These are phyloP conservation scores for Phaeotremella fagi DNA, from an alignment of 768 basidiomycete genomes.

Conservation along the genomic window DNA sequence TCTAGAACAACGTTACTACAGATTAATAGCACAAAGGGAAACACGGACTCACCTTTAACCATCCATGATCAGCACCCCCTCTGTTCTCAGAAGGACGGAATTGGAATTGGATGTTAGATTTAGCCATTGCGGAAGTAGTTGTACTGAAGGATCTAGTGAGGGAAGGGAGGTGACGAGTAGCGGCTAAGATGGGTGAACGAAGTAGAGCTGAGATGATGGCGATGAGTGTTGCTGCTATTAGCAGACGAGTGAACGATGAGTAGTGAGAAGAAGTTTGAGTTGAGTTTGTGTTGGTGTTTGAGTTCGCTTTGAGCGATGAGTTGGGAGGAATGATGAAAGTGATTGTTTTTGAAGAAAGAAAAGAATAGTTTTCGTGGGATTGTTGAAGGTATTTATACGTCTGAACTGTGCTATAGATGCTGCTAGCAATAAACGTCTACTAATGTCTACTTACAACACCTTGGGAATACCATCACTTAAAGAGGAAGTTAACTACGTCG, in stretches of 20 bases:
- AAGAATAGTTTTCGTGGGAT: too few relatives aligned
- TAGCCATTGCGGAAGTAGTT: background rate
- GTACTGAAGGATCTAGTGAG: background rate
- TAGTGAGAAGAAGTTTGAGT: background rate
- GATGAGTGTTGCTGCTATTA: background rate
- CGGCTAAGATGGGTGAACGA: background rate
- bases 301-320: too few relatives aligned
- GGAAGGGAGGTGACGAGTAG: background rate
- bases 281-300: too few relatives aligned
- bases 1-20: slow-evolving; percentile 7
- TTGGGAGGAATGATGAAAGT: too few relatives aligned
- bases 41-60: slow-evolving; percentile 75
- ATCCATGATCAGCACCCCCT: slow-evolving; percentile 72
- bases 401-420: too few relatives aligned
- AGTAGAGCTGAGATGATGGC: background rate
- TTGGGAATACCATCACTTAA: too few relatives aligned
- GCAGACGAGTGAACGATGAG: background rate
- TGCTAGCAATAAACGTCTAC: too few relatives aligned
- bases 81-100: slow-evolving; percentile 60
- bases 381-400: too few relatives aligned
- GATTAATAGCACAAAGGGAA: background rate
- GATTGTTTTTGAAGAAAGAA: too few relatives aligned
- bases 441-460: background rate
- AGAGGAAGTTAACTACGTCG: too few relatives aligned
- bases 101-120: slow-evolving; percentile 24